Evolutionary conservation across 768 basidiomycete species (phyloP), one percentile per base, ranked within the genome.

Genomic region (Termitomyces sp.): DNA sequence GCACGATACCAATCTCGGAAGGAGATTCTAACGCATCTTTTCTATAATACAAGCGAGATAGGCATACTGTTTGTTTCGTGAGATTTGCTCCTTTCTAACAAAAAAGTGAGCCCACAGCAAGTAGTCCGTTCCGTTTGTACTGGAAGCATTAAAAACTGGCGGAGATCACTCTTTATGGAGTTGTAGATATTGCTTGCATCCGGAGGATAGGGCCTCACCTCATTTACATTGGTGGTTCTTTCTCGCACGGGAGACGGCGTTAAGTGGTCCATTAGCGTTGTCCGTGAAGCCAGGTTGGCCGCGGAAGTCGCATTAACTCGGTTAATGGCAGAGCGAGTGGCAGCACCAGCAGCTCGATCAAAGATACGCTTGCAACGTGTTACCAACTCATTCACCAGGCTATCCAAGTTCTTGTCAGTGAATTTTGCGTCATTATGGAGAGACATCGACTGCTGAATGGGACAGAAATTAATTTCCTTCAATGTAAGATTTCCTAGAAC

Each of bases 381-480:
- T 45, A 84, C 84, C 63, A 89, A 71, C 67, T 86, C 84, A 63
- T 82, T 79, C 48, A 85, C 70, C 62, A 91, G 76, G 29, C 77
- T 79, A 60, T 85, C 82, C 64, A 92, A 74, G 72, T 90, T 90
- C 69, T 82, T 81, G 71, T 87, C 83, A 59, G 88, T 65, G 71
- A 80, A 75, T 56, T 77, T 67, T 66, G 87, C 79, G 52, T 75
- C 79, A 48, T 75, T 75, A 25, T 29, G 25, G 54, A 70, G 66
- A 53, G 77, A 69, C 61, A 74, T 75, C 82, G 87, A 68, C 61
- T 63, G 65, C 63, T 63, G 29, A 29, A 7, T 40, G 23, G 10
- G 21, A 19, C 7, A 42, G 31, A 12, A n/a, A 40, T 56, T 19
- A 54, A 17, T 19, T 31, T 17, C 9, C 31, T 27, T 27, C 44